phyloP scores from a whole-genome alignment of 805 yeast genomes.

The Saccharomyces eubayanus region DNA sequence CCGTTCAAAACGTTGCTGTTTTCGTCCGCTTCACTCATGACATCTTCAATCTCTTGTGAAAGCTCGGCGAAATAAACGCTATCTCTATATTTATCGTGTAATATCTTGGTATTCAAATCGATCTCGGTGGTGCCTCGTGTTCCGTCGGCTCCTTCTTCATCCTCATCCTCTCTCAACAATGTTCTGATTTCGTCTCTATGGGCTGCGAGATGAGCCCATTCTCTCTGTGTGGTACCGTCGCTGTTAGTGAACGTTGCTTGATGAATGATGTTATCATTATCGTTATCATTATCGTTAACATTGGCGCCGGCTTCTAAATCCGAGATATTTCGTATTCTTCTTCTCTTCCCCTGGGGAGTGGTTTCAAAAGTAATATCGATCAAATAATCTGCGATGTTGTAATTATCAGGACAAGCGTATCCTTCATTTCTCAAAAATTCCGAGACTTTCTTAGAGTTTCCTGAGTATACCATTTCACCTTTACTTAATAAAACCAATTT shows the following conservation, averaged over 20 bases:
- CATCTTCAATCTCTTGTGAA: slow-evolving; percentile 25
- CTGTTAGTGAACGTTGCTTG: background rate
- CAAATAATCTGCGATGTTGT: slow-evolving; percentile 87
- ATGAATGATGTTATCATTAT: background rate
- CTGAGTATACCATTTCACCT: slow-evolving; percentile 83
- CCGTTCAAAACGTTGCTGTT: background rate
- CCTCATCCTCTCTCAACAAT: slow-evolving; percentile 16
- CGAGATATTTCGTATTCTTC: slow-evolving; percentile 2
- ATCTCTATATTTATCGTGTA: slow-evolving; percentile 29
- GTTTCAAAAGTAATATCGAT: slow-evolving; percentile 78
- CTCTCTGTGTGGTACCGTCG: slow-evolving; percentile 52
- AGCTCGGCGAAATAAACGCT: slow-evolving; percentile 28
- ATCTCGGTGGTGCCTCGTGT: slow-evolving; percentile 8
- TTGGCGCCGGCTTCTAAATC: background rate
- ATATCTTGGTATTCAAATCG: slow-evolving; percentile 13
- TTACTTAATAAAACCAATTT: slow-evolving; percentile 70
- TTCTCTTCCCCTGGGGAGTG: slow-evolving; percentile 1
- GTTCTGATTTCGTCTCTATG: slow-evolving; percentile 62
- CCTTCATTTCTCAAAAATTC: slow-evolving; percentile 72
- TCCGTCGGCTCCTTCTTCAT: slow-evolving; percentile 13
- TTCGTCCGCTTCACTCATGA: background rate
- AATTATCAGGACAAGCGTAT: slow-evolving; percentile 77
- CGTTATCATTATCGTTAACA: slow-evolving; percentile 16
- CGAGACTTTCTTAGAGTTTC: slow-evolving; percentile 65
- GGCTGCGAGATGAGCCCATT: slow-evolving; percentile 80